These are phyloP conservation scores for Paecilomyces dactylethromorphus DNA, from an alignment of 2,329 filamentous ascomycete genomes.

Conservation along the genomic window DNA sequence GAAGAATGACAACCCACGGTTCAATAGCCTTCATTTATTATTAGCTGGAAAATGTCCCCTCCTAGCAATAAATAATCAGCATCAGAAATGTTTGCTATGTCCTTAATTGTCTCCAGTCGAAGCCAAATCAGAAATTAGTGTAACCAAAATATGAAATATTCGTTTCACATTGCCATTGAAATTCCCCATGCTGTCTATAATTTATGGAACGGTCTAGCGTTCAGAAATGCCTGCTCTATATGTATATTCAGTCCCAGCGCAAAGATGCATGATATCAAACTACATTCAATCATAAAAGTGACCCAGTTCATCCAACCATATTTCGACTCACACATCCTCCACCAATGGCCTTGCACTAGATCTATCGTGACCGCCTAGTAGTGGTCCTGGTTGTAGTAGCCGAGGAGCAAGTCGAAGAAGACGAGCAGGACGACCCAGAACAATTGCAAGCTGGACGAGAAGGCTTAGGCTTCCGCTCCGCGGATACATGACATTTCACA, in stretches of 20 bases:
- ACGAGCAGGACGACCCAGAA: neutral
- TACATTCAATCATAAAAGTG: too few relatives aligned
- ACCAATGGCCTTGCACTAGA: neutral
- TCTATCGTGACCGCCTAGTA: neutral
- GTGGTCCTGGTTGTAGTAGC: neutral
- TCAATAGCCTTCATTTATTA: neutral
- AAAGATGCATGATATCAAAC: too few relatives aligned
- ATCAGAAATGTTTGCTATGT: neutral
- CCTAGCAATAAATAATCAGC: too few relatives aligned
- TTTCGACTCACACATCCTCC: neutral
- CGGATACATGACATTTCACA: neutral
- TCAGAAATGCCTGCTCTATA: neutral
- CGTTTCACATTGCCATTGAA: neutral
- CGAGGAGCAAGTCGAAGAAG: neutral
- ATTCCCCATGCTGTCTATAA: neutral
- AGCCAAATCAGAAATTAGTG: neutral
- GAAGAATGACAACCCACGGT: too few relatives aligned
- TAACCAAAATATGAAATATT: neutral
- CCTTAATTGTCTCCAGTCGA: neutral
- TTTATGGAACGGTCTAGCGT: neutral
- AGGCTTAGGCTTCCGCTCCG: neutral
- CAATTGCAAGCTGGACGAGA: neutral
- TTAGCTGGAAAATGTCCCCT: too few relatives aligned
- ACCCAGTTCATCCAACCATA: neutral
- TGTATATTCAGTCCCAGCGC: neutral